These are phyloP conservation scores for Pseudogymnoascus sp. DNA, from an alignment of 2,329 filamentous ascomycete genomes.

Conservation along the genomic window DNA sequence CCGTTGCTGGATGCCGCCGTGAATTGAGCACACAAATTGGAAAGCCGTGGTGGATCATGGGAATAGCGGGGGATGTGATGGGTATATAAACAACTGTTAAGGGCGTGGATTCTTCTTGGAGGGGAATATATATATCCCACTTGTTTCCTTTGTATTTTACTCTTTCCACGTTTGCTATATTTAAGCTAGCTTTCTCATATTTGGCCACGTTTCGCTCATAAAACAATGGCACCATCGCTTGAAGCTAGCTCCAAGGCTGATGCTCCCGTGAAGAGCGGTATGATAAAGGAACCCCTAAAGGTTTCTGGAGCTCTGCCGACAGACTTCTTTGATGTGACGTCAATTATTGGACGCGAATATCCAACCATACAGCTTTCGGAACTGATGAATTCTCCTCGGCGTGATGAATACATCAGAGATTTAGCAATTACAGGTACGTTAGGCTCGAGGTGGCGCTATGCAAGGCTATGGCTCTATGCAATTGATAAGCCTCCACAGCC, in stretches of 20 bases:
- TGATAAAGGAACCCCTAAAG: constrained; percentile 9
- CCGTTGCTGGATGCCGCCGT: neutral
- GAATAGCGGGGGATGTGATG: neutral
- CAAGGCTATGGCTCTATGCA: neutral
- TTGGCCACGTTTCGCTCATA: neutral
- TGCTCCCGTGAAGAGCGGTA: neutral
- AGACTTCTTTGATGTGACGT: constrained; percentile 2
- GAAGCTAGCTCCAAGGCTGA: neutral
- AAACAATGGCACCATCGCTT: neutral
- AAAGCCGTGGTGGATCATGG: neutral
- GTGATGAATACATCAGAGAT: constrained; percentile 10
- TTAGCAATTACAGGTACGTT: constrained; percentile 9
- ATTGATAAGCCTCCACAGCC: neutral
- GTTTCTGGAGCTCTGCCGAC: neutral
- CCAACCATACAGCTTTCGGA: constrained; percentile 5
- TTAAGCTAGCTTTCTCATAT: neutral
- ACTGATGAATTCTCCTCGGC: constrained; percentile 8
- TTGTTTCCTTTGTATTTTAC: neutral
- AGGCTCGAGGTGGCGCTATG: neutral
- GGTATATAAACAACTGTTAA: constrained; percentile 1
- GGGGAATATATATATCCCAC: neutral
- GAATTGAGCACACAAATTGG: neutral
- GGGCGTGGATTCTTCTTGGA: neutral
- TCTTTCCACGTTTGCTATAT: neutral
- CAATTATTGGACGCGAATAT: constrained; percentile 11